Conservation (phyloP, 1,284 basidiomycete species). For the Fomitopsis betulina region DNA sequence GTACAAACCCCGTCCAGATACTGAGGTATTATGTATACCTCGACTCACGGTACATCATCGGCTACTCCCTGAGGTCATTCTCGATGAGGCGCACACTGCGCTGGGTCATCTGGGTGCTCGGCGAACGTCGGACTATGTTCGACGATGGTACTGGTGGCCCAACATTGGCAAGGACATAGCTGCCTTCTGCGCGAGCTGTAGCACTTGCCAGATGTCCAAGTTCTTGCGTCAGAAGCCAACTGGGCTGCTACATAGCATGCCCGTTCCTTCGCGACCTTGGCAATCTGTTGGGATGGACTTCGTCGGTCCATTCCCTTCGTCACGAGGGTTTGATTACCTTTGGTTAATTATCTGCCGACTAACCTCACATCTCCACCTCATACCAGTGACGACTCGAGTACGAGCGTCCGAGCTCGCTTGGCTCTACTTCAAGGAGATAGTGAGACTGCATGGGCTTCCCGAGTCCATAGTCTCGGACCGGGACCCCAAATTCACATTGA, state of each 20-base stretch:
- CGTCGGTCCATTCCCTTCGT: conserved; percentile 20
- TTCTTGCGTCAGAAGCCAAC: conserved; percentile 3
- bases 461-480: conserved; percentile 22
- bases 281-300: conserved; percentile 13
- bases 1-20: conserved; percentile 5
- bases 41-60: neutral
- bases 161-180: conserved; percentile 14
- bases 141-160: conserved; percentile 32
- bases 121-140: conserved; percentile 22
- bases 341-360: conserved; percentile 19
- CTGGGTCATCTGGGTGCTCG: conserved; percentile 23
- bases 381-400: conserved; percentile 12
- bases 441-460: conserved; percentile 20
- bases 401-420: conserved; percentile 15
- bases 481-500: conserved; percentile 23
- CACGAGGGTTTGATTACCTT: conserved; percentile 14
- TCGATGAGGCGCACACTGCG: conserved; percentile 20
- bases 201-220: conserved; percentile 22
- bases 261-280: conserved; percentile 20
- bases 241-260: conserved; percentile 22
- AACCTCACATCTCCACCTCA: conserved; percentile 19
- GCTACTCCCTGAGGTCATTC: conserved; percentile 14
- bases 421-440: conserved; percentile 12
- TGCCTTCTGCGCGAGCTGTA: conserved; percentile 21
- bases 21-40: conserved; percentile 18